Percentiles rank a stretch among this genome's conserved stretches.
These are phyloP conservation scores for Pelargonium cotyledonis DNA, from an alignment of 441 rosid species.

Conservation along the genomic window DNA sequence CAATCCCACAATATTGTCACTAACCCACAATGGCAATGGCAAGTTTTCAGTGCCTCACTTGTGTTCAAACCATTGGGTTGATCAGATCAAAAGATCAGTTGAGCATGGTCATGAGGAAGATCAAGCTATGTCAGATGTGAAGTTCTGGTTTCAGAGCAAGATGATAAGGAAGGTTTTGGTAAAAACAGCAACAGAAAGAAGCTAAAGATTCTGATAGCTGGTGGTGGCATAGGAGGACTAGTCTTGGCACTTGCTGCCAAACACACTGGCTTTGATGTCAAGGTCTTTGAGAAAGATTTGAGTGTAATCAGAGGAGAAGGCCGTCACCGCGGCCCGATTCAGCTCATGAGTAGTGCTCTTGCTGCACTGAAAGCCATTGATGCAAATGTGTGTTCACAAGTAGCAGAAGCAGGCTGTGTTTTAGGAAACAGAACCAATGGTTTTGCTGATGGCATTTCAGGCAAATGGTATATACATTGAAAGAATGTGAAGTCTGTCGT, in stretches of 20 bases:
- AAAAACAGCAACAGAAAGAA: neutral
- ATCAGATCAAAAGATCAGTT: too few species aligned
- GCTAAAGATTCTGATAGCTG: constrained; percentile 23
- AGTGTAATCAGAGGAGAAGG: constrained; percentile 31
- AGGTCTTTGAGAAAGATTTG: constrained; percentile 31
- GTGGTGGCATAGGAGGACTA: constrained; percentile 31
- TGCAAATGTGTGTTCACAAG: constrained; percentile 18
- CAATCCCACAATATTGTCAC: too few species aligned
- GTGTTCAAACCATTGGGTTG: too few species aligned
- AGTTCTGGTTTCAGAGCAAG: too few species aligned
- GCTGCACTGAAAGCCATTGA: constrained; percentile 18
- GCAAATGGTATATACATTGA: neutral
- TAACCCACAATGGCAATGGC: too few species aligned
- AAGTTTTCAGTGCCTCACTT: too few species aligned
- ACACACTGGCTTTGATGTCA: constrained; percentile 23
- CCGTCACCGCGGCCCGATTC: constrained; percentile 20
- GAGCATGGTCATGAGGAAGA: too few species aligned
- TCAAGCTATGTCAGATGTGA: too few species aligned
- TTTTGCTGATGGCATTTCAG: constrained; percentile 18
- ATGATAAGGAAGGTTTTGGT: too few species aligned
- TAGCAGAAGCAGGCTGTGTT: constrained; percentile 23
- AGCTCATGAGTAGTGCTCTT: constrained; percentile 22
- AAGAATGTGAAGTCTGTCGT: too few species aligned
- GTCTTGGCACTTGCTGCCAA: constrained; percentile 25
- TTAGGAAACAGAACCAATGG: constrained; percentile 30